A percentile compares a stretch with the other conserved stretches of the same genome.
Conservation (phyloP, 768 basidiomycete genomes). For the Termitomyces sp. region DNA sequence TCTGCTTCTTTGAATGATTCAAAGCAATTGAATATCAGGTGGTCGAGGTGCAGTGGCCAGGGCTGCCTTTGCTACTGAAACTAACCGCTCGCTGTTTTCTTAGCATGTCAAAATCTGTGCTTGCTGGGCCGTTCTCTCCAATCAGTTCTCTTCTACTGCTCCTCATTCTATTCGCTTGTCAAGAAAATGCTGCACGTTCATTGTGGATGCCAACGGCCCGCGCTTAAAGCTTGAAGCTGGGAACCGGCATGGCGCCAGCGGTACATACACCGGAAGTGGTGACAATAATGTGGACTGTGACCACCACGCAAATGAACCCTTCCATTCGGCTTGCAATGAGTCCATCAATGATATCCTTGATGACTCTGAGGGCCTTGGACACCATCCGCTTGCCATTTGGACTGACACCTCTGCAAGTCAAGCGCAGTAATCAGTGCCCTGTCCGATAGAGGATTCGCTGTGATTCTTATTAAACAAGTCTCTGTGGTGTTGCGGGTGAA, state of each 20-base stretch:
- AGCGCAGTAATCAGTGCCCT: conserved; percentile 12
- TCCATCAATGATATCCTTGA: conserved; percentile 8
- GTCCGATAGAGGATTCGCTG: conserved; percentile 11
- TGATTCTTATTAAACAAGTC: conserved; percentile 15
- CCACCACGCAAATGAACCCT: conserved; percentile 13
- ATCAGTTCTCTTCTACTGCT: not conserved
- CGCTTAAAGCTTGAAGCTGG: conserved; percentile 14
- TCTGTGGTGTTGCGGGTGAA: conserved; percentile 12
- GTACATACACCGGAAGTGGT: conserved; percentile 14
- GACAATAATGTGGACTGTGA: conserved; percentile 9
- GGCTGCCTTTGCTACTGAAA: not conserved
- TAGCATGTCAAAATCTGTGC: not conserved
- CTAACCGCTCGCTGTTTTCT: not conserved
- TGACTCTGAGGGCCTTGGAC: conserved; percentile 9
- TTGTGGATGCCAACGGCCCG: conserved; percentile 11
- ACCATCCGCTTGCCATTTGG: conserved; percentile 12
- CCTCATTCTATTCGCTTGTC: not conserved
- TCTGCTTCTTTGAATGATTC: not conserved
- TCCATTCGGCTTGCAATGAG: conserved; percentile 8
- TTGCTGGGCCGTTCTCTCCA: not conserved
- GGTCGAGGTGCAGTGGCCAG: not conserved
- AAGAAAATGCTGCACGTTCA: conserved; percentile 2
- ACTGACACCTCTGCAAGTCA: conserved; percentile 11
- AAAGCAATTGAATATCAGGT: not conserved
- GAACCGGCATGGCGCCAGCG: conserved; percentile 14